Percentiles rank a stretch among this genome's conserved stretches.
Evolutionary conservation across 345 rosid species (phyloP).

Genomic region (Eutrema japonicum): DNA sequence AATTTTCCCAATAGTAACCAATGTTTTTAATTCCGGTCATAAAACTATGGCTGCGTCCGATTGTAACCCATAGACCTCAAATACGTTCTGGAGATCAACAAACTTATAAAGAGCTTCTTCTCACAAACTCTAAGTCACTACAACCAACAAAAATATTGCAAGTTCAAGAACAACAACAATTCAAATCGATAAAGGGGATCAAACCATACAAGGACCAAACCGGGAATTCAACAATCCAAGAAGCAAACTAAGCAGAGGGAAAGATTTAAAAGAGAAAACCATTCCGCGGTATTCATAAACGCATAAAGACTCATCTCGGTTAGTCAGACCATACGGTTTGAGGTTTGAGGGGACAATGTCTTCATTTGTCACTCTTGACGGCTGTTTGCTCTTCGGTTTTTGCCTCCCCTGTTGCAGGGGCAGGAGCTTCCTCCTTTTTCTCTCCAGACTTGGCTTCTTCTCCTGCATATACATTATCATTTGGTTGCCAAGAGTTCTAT

Average conservation of each 20-base stretch:
- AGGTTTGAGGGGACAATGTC: conserved; percentile 22
- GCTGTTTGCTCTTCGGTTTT: conserved; percentile 26
- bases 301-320: conserved; percentile 34
- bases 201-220: conserved; percentile 23
- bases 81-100: neutral
- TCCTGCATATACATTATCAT: conserved; percentile 31
- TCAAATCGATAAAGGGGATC: conserved; percentile 3
- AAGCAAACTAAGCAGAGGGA: conserved; percentile 14
- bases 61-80: neutral
- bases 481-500: conserved; percentile 6
- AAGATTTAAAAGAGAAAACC: conserved; percentile 24
- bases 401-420: conserved; percentile 22
- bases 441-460: conserved; percentile 38
- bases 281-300: conserved; percentile 14
- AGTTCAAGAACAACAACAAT: conserved; percentile 25
- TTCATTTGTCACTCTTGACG: conserved; percentile 34
- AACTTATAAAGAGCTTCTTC: conserved; percentile 30
- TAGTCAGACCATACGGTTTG: conserved; percentile 9
- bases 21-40: neutral
- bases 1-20: too few species aligned
- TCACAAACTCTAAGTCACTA: conserved; percentile 35
- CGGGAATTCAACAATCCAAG: conserved; percentile 30
- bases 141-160: conserved; percentile 29
- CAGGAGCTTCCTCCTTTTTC: conserved; percentile 29
- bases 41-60: neutral